Conservation (phyloP, 228 moss, liverwort and hornwort species). For the Sphagnum fallax region DNA sequence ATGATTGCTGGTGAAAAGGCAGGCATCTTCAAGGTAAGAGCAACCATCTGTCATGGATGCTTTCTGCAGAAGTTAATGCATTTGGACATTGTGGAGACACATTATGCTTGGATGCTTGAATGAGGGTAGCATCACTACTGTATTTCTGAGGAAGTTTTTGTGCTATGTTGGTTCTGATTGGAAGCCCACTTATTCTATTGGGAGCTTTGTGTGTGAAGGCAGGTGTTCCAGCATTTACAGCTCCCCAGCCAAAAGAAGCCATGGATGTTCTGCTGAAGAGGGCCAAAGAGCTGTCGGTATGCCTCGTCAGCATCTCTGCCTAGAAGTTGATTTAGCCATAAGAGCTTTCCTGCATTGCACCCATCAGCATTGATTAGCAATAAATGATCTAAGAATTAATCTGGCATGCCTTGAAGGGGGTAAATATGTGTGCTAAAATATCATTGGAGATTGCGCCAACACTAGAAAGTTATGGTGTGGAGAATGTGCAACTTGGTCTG, state of each 20-base stretch:
- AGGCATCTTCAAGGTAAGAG: constrained; percentile 91
- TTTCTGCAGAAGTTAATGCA: background rate
- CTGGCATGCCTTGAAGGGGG: background rate
- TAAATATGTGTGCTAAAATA: constrained; percentile 36
- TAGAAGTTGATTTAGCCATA: background rate
- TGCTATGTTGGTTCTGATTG: background rate
- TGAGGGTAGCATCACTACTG: no score
- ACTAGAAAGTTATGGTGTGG: constrained; percentile 61
- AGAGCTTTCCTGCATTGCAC: background rate
- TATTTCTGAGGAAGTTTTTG: background rate
- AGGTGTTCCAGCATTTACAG: constrained; percentile 94
- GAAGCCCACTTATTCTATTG: constrained; percentile 20
- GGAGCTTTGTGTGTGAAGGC: constrained; percentile 46
- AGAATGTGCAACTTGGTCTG: constrained; percentile 68
- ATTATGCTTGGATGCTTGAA: no score
- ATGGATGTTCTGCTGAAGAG: constrained; percentile 69
- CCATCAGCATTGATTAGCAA: background rate
- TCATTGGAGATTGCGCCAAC: constrained; percentile 55
- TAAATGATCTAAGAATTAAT: background rate
- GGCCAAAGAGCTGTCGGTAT: constrained; percentile 66
- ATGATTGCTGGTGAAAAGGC: constrained; percentile 95
- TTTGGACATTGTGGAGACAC: background rate
- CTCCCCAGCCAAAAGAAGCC: constrained; percentile 85
- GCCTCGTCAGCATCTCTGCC: constrained; percentile 1
- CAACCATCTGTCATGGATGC: background rate